Evolutionary conservation across 2,329 filamentous ascomycete genomes (phyloP).

Genomic region (Alternaria solani): DNA sequence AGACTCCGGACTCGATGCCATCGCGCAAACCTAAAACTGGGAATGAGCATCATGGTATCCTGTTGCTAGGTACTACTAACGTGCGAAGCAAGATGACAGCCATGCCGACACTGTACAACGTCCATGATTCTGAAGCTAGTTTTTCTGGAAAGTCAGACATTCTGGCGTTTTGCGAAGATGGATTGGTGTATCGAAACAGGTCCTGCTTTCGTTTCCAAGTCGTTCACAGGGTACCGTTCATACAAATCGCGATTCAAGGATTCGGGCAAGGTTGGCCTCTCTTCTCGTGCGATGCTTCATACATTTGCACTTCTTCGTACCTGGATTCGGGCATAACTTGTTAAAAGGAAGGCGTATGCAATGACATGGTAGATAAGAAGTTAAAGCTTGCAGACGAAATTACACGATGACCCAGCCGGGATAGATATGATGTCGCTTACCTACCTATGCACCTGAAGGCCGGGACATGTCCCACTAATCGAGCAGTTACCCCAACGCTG

Average conservation of each 20-base stretch:
- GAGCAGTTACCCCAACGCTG: conserved; percentile 2
- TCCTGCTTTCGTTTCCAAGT: not conserved
- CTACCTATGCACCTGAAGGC: not conserved
- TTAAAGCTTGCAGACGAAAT: not conserved
- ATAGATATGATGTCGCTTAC: not conserved
- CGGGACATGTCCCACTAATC: not conserved
- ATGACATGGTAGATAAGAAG: not conserved
- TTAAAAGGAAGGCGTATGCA: not conserved
- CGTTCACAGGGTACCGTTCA: not conserved
- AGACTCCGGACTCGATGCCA: conserved; percentile 35
- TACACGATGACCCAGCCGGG: not conserved
- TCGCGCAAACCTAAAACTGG: conserved; percentile 33
- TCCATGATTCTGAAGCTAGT: conserved; percentile 39
- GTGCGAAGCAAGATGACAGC: conserved; percentile 37
- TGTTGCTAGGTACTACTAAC: conserved; percentile 23
- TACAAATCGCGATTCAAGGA: not conserved
- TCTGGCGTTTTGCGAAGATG: not conserved
- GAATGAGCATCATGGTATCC: not conserved
- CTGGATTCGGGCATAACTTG: not conserved
- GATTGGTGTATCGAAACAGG: not conserved
- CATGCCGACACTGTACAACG: conserved; percentile 40
- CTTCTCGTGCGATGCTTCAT: not conserved
- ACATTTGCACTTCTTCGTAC: not conserved
- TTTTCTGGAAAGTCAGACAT: conserved; percentile 26
- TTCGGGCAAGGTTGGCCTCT: not conserved